Percentiles rank a stretch among this genome's conserved stretches.
phyloP scores from a whole-genome alignment of 805 yeast genomes.

The Kluyveromyces siamensis region DNA sequence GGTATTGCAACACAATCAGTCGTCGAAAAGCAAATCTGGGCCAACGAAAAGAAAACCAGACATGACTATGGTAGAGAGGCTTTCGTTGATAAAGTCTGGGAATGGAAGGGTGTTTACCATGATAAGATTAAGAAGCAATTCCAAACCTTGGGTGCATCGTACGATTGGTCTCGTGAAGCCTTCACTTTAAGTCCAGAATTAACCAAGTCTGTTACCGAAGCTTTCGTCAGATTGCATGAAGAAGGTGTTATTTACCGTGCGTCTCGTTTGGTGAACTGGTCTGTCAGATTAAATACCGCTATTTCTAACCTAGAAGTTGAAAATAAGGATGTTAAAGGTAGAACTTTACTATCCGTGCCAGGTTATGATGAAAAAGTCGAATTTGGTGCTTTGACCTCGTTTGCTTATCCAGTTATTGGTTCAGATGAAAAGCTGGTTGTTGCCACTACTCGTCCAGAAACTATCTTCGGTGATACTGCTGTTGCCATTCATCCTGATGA shows the following conservation, averaged over 20 bases:
- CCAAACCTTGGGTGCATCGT: slow-evolving; percentile 86
- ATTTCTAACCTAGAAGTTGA: slow-evolving; percentile 94
- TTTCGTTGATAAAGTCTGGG: slow-evolving; percentile 87
- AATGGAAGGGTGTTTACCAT: slow-evolving; percentile 95
- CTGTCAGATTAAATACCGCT: slow-evolving; percentile 88
- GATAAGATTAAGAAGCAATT: slow-evolving; percentile 76
- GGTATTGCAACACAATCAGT: slow-evolving; percentile 99
- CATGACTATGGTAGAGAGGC: slow-evolving; percentile 93
- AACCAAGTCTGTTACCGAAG: slow-evolving; percentile 76
- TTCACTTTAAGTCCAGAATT: slow-evolving; percentile 81
- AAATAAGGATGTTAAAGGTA: slow-evolving; percentile 79
- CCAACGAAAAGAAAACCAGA: slow-evolving; percentile 77
- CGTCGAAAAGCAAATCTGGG: slow-evolving; percentile 93
- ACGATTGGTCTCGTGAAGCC: slow-evolving; percentile 92
- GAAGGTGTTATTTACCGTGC: slow-evolving; percentile 96
- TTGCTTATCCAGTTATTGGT: slow-evolving; percentile 80
- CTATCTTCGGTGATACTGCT: slow-evolving; percentile 95
- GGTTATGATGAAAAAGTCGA: slow-evolving; percentile 85
- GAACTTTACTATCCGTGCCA: slow-evolving; percentile 75
- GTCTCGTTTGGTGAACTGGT: slow-evolving; percentile 90
- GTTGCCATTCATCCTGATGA: slow-evolving; percentile 97
- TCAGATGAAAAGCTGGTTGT: slow-evolving; percentile 82
- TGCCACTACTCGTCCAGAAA: slow-evolving; percentile 99
- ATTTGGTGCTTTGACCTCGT: slow-evolving; percentile 94
- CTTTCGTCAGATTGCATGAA: slow-evolving; percentile 84